These are phyloP conservation scores for Colletotrichum tamarilloi DNA, from an alignment of 2,329 filamentous ascomycete genomes.

Conservation along the genomic window DNA sequence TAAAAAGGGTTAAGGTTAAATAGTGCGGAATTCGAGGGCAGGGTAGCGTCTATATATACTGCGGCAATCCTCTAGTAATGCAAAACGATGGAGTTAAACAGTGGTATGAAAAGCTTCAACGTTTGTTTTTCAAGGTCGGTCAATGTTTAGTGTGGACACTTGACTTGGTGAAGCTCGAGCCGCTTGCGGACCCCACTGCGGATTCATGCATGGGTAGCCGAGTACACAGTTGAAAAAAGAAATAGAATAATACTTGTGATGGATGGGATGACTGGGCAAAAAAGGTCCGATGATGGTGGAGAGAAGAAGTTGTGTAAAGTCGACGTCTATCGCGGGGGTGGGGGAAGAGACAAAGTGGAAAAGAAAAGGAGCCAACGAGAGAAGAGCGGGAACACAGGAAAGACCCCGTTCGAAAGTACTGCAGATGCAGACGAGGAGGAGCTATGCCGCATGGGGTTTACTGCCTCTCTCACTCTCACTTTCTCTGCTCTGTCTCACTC, in stretches of 20 bases:
- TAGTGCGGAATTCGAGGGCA: no score
- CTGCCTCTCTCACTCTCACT: neutral
- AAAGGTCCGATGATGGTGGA: neutral
- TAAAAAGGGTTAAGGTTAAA: no score
- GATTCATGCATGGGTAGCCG: constrained; percentile 5
- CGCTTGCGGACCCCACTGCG: constrained; percentile 24
- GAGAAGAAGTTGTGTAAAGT: neutral
- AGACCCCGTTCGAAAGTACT: neutral
- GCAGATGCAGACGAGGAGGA: neutral
- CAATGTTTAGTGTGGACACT: constrained; percentile 8
- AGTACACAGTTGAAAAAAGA: neutral
- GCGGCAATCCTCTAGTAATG: no score
- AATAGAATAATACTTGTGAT: constrained; percentile 8
- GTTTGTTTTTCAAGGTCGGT: constrained; percentile 9
- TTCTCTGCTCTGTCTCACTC: no score
- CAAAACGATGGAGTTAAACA: no score
- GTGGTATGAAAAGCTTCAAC: constrained; percentile 25
- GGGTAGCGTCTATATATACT: no score
- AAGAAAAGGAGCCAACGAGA: neutral
- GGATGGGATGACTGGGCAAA: neutral
- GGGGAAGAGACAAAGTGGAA: neutral
- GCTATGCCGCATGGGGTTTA: constrained; percentile 27
- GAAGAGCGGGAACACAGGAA: neutral
- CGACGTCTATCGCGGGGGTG: constrained; percentile 30
- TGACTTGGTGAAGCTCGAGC: constrained; percentile 33